Evolutionary conservation across 352 stramenopile species (phyloP), one percentile per base, ranked within the genome.

Genomic region (Phytophthora citricola): DNA sequence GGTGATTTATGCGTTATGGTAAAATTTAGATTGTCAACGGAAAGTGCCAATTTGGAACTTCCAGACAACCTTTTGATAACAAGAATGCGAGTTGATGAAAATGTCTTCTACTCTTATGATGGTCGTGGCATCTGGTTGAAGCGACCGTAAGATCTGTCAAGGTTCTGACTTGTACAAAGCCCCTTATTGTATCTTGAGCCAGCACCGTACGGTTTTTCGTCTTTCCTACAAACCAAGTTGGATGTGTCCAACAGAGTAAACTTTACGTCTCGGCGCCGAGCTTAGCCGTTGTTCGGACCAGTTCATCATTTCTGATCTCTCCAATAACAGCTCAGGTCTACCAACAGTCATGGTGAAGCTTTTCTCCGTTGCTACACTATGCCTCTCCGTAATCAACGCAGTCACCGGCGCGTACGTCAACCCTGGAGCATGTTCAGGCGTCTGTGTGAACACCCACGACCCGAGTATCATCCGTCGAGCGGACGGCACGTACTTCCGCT

Each of bases 401-500:
- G 40, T 20, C 2, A 57, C 39, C 3, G 32, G 40, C 5, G 63
- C 47, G 0, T 71, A 62, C 2, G 63, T 57, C 2, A 65, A 69
- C 26, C 66, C 66, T 0, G 48, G 43, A 12, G 20, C 27, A 14
- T 74, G 66, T 14, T 54, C 54, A 2, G 66, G 60, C 3, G 17
- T 55, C 22, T 74, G 66, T 9, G 49, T 62, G 11, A 74, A 74
- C 41, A 70, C 66, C 0, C 66, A 74, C 48, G 66, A 74, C 39
- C 66, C 66, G 1, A 70, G 59, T 17, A 66, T 74, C 32, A 74
- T 70, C 34, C 66, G 66, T 51, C 53, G 60, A 20, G 47, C 38
- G 6, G 66, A 73, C 24, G 59, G 60, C 47, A 73, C 59, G 1
- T 73, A 73, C 66, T 73, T 73, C 51, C 66, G 59, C 2, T 73